phyloP scores from a whole-genome alignment of 768 basidiomycete species.

The Termitomyces titanicus region DNA sequence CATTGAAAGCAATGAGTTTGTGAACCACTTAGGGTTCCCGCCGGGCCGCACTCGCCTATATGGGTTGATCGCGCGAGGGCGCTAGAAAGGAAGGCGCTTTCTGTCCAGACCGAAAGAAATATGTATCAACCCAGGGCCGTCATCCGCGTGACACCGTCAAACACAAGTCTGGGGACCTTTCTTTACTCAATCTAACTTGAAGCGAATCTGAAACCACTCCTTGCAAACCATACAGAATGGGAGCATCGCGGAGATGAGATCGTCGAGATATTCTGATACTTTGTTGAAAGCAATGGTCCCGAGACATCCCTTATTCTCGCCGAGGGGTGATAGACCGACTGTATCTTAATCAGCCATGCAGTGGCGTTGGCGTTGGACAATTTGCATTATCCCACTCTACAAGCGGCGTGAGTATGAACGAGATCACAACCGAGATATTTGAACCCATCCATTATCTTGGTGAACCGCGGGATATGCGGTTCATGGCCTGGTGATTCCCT shows the following conservation, averaged over 20 bases:
- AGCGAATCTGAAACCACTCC: not conserved
- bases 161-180: not conserved
- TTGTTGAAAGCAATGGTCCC: not conserved
- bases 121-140: too few species aligned
- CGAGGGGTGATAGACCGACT: not conserved
- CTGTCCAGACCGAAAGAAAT: too few species aligned
- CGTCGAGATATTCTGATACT: not conserved
- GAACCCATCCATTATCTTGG: not conserved
- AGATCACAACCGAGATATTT: not conserved
- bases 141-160: too few species aligned
- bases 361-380: constrained; percentile 3
- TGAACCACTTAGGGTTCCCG: not conserved
- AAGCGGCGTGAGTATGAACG: constrained; percentile 5
- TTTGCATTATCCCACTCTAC: not conserved
- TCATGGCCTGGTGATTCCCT: not conserved
- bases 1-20: not conserved
- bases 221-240: not conserved
- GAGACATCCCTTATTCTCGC: constrained; percentile 1
- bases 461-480: not conserved
- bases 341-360: not conserved
- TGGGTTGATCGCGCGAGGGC: not conserved
- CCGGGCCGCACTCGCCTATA: constrained; percentile 2
- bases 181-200: not conserved
- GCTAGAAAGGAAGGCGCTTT: not conserved
- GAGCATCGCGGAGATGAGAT: not conserved